Evolutionary conservation across 2,329 filamentous ascomycete genomes (phyloP).

Genomic region (Fusarium sp.): DNA sequence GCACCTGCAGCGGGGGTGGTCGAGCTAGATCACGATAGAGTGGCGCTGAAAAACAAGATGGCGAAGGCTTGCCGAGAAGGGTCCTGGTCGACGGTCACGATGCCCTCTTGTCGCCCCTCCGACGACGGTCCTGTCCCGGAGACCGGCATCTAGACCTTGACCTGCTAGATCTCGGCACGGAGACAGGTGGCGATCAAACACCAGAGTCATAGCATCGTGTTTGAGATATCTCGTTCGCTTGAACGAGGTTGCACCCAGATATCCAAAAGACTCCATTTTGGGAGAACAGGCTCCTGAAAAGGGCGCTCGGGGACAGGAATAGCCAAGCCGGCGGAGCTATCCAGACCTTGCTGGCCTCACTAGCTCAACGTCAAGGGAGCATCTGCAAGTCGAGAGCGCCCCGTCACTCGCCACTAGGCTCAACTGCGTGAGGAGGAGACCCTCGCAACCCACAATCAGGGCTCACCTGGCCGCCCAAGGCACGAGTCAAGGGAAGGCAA

Average conservation of each 20-base stretch:
- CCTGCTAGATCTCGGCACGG: slow-evolving; percentile 1
- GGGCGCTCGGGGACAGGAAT: slow-evolving; percentile 3
- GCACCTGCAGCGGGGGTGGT: slow-evolving; percentile 2
- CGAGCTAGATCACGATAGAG: slow-evolving; percentile 18
- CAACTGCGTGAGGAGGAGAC: not conserved
- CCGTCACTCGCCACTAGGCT: slow-evolving; percentile 11
- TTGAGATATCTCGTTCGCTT: slow-evolving; percentile 27
- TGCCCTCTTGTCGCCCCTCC: not conserved
- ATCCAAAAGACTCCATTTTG: slow-evolving; percentile 12
- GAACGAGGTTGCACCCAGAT: slow-evolving; percentile 21
- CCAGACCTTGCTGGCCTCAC: slow-evolving; percentile 25
- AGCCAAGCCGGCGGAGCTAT: slow-evolving; percentile 30
- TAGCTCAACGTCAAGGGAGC: slow-evolving; percentile 5
- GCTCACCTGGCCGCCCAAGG: slow-evolving; percentile 21
- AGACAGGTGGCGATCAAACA: slow-evolving; percentile 32
- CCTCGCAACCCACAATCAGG: slow-evolving; percentile 5
- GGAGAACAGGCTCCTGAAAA: slow-evolving; percentile 13
- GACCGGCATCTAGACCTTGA: slow-evolving; percentile 18
- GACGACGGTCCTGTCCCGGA: not conserved
- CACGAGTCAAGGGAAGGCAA: slow-evolving; percentile 36
- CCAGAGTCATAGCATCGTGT: slow-evolving; percentile 13
- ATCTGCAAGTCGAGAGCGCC: not conserved
- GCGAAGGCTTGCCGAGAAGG: slow-evolving; percentile 6
- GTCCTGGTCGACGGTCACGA: not conserved
- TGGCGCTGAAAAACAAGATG: slow-evolving; percentile 11